These are phyloP conservation scores for Saturnispora sekii DNA, from an alignment of 805 yeast genomes.

Conservation along the genomic window DNA sequence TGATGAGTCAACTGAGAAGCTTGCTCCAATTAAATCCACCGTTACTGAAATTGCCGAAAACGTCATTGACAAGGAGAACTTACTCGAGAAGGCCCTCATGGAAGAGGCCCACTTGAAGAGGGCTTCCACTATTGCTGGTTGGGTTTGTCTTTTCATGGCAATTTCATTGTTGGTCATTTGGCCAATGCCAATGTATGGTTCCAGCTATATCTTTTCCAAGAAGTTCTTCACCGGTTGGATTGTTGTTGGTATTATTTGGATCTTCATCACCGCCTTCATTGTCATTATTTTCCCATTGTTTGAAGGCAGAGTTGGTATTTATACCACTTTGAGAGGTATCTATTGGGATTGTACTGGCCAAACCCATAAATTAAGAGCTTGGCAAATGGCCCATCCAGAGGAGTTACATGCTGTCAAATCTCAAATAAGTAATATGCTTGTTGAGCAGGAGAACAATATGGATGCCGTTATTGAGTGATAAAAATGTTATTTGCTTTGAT, in stretches of 20 bases:
- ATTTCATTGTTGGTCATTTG: constrained; percentile 60
- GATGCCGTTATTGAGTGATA: too few species aligned
- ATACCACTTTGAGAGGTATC: constrained; percentile 59
- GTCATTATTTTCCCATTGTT: constrained; percentile 62
- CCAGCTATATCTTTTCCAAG: constrained; percentile 64
- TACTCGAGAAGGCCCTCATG: constrained; percentile 30
- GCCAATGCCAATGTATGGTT: constrained; percentile 95
- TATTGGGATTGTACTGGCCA: constrained; percentile 84
- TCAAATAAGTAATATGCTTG: constrained; percentile 34
- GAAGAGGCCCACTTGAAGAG: constrained; percentile 44
- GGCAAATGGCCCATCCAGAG: constrained; percentile 72
- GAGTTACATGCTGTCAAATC: constrained; percentile 63
- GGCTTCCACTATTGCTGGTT: constrained; percentile 54
- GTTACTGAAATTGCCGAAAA: constrained; percentile 86
- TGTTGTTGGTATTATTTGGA: constrained; percentile 72
- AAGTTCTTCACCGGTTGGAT: constrained; percentile 86
- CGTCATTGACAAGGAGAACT: constrained; percentile 77
- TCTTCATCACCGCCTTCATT: constrained; percentile 53
- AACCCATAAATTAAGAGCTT: constrained; percentile 55
- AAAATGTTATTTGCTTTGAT: too few species aligned
- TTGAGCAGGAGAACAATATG: too few species aligned
- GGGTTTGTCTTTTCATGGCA: constrained; percentile 51
- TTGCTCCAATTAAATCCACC: constrained; percentile 29
- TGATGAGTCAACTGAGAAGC: constrained; percentile 29
- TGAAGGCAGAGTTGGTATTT: constrained; percentile 65